Conservation (phyloP, 371 early-diverging fungal species). For the Quaeritorhiza haematococci region DNA sequence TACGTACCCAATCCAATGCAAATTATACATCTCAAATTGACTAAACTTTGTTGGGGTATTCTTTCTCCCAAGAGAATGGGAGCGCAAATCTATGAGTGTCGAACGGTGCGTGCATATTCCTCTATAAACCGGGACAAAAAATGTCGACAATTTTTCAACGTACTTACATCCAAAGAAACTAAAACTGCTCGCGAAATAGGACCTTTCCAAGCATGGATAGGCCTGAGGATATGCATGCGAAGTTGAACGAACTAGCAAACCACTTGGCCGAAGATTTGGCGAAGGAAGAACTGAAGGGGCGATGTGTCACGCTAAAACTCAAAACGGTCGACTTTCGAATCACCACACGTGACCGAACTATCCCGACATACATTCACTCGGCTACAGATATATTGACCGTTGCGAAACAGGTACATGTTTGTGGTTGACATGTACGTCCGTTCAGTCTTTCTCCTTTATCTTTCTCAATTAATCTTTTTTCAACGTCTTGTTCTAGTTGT, state of each 20-base stretch:
- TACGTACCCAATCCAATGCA: too few species aligned
- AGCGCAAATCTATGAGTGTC: conserved; percentile 12
- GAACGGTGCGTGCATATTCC: conserved; percentile 7
- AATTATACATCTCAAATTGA: too few species aligned
- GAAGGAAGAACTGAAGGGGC: conserved; percentile 11
- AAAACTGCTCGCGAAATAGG: background rate
- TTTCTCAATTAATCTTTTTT: too few species aligned
- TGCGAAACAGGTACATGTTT: conserved; percentile 5
- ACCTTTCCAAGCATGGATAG: conserved; percentile 13
- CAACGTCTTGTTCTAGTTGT: too few species aligned
- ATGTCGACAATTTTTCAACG: background rate
- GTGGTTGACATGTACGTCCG: too few species aligned
- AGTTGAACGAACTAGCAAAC: conserved; percentile 16
- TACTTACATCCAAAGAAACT: background rate
- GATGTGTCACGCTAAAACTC: conserved; percentile 15
- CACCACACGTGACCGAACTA: conserved; percentile 6
- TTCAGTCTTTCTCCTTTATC: too few species aligned
- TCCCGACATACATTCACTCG: background rate
- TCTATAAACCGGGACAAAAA: background rate
- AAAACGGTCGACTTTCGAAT: conserved; percentile 12
- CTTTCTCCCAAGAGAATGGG: conserved; percentile 12
- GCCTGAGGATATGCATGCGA: conserved; percentile 12
- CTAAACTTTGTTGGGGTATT: too few species aligned
- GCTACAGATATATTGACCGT: background rate
- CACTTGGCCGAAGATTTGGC: conserved; percentile 24